A percentile compares a stretch with the other conserved stretches of the same genome.
Evolutionary conservation across 352 stramenopile species (phyloP).

Genomic region (Phytophthora rubi): DNA sequence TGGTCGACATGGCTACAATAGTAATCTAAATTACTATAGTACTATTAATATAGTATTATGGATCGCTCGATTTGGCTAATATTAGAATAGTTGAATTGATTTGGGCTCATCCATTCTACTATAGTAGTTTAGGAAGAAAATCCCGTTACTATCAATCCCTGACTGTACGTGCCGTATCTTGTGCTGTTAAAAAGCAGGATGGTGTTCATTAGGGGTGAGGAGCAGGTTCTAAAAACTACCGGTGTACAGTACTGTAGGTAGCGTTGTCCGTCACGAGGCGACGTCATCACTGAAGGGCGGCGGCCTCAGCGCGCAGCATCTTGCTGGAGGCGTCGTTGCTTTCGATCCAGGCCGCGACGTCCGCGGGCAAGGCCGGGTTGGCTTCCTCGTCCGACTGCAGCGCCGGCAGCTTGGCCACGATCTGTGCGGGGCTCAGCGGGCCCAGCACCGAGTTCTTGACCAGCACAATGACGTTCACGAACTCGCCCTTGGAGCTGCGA

Average conservation of each 20-base stretch:
- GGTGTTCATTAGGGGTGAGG: slow-evolving; percentile 27
- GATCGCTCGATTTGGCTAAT: too few species aligned
- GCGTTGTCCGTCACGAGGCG: neutral
- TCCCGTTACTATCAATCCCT: too few species aligned
- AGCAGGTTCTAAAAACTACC: slow-evolving; percentile 26
- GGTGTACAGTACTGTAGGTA: neutral
- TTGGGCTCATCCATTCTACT: too few species aligned
- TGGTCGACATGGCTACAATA: too few species aligned
- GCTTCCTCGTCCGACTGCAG: slow-evolving; percentile 36
- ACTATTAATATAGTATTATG: too few species aligned
- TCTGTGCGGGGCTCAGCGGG: slow-evolving; percentile 54
- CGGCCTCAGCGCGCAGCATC: slow-evolving; percentile 54
- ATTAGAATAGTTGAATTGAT: too few species aligned
- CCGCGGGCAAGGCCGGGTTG: slow-evolving; percentile 51
- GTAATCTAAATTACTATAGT: too few species aligned
- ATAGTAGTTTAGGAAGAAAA: too few species aligned
- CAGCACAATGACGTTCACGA: slow-evolving; percentile 87
- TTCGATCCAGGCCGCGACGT: slow-evolving; percentile 73
- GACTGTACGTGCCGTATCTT: neutral
- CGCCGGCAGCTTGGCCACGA: slow-evolving; percentile 66
- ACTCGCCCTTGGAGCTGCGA: slow-evolving; percentile 37
- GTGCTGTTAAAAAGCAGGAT: slow-evolving; percentile 26
- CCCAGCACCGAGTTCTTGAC: slow-evolving; percentile 89
- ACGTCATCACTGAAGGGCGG: slow-evolving; percentile 9
- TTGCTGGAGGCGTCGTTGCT: slow-evolving; percentile 83